A percentile compares a stretch with the other conserved stretches of the same genome.
Conservation (phyloP, 2,329 filamentous ascomycete genomes). For the Aspergillus chevalieri region DNA sequence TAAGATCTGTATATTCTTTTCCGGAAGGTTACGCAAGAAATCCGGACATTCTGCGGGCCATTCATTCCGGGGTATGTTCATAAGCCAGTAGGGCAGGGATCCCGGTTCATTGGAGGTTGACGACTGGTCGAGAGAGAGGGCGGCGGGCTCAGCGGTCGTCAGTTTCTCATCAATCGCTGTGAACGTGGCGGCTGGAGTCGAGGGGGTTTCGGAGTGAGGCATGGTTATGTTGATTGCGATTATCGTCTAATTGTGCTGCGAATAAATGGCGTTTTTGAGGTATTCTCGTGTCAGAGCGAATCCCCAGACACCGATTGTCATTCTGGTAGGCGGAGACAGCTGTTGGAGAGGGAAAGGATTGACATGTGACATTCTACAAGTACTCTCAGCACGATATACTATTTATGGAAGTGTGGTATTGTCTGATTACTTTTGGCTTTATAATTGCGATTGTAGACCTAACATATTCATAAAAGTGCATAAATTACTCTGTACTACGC, state of each 20-base stretch:
- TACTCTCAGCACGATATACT: not conserved
- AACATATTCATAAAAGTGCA: too few species aligned
- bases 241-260: not conserved
- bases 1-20: conserved; percentile 66
- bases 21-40: conserved; percentile 57
- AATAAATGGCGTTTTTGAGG: not conserved
- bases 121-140: conserved; percentile 7
- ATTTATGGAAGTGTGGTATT: too few species aligned
- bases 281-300: too few species aligned
- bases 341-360: not conserved
- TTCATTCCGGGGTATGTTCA: conserved; percentile 62
- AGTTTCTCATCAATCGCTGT: conserved; percentile 19
- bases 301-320: too few species aligned
- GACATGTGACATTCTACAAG: not conserved
- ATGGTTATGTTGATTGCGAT: not conserved
- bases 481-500: not conserved
- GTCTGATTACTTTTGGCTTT: too few species aligned
- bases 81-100: conserved; percentile 67
- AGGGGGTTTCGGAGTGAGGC: not conserved
- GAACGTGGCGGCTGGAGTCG: conserved; percentile 17
- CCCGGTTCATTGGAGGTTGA: conserved; percentile 5
- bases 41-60: conserved; percentile 64
- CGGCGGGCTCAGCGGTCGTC: conserved; percentile 10
- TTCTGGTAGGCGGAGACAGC: not conserved
- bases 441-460: too few species aligned